Evolutionary conservation across 805 yeast genomes (phyloP).

Genomic region (Priceomyces medius): DNA sequence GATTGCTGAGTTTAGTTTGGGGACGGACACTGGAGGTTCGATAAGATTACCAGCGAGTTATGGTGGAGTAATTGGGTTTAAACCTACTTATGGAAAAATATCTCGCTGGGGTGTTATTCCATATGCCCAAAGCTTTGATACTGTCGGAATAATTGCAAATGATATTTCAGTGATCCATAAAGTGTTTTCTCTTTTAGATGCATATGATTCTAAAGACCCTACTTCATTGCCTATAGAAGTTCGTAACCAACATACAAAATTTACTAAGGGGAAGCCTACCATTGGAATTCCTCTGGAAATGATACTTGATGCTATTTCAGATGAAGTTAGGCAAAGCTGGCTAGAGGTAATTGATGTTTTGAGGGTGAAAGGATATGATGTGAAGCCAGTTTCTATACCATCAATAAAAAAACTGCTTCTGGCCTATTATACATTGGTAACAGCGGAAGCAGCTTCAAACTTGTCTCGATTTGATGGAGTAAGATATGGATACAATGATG

Average conservation of each 20-base stretch:
- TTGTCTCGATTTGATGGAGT: slow-evolving; percentile 88
- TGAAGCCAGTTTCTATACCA: slow-evolving; percentile 70
- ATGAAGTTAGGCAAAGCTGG: slow-evolving; percentile 49
- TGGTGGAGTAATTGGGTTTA: slow-evolving; percentile 81
- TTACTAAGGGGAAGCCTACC: slow-evolving; percentile 26
- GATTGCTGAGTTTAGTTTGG: slow-evolving; percentile 72
- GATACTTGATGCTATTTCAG: slow-evolving; percentile 52
- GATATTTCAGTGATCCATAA: slow-evolving; percentile 41
- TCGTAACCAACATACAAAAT: slow-evolving; percentile 28
- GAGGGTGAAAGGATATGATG: slow-evolving; percentile 46
- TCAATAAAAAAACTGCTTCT: slow-evolving; percentile 65
- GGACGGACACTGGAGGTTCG: slow-evolving; percentile 98
- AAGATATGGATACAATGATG: slow-evolving; percentile 67
- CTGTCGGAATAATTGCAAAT: slow-evolving; percentile 79
- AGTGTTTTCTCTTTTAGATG: slow-evolving; percentile 59
- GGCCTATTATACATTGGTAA: slow-evolving; percentile 81
- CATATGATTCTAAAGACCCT: slow-evolving; percentile 73
- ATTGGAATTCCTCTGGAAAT: slow-evolving; percentile 80
- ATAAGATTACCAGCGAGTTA: slow-evolving; percentile 90
- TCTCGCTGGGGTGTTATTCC: slow-evolving; percentile 91
- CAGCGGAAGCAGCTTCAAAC: slow-evolving; percentile 94
- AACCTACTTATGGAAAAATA: slow-evolving; percentile 89
- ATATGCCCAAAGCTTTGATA: slow-evolving; percentile 91
- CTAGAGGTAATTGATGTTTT: slow-evolving; percentile 43
- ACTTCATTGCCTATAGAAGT: slow-evolving; percentile 50